Conservation (phyloP, 2,329 filamentous ascomycete genomes). For the Ophiostoma sp. region DNA sequence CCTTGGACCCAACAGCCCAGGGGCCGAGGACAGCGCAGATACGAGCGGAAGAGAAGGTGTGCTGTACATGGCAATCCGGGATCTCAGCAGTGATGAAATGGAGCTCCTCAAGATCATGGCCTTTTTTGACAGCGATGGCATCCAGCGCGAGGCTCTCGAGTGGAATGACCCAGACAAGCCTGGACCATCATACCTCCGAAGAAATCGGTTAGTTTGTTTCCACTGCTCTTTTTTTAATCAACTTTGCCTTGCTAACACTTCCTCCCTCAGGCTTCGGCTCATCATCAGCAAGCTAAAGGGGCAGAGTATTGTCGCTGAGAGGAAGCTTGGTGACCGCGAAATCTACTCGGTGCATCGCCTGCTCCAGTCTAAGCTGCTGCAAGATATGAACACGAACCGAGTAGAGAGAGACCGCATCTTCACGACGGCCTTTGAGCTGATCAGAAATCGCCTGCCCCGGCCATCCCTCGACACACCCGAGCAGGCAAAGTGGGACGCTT, state of each 20-base stretch:
- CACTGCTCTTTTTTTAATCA: not conserved
- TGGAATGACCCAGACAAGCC: constrained; percentile 4
- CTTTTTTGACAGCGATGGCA: constrained; percentile 24
- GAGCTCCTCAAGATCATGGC: constrained; percentile 25
- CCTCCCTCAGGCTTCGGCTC: constrained; percentile 11
- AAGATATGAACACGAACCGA: constrained; percentile 20
- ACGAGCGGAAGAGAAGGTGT: constrained; percentile 12
- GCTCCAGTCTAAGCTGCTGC: constrained; percentile 21
- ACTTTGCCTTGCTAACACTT: not conserved
- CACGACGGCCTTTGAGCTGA: constrained; percentile 22
- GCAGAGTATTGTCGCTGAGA: constrained; percentile 22
- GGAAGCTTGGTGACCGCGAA: constrained; percentile 19
- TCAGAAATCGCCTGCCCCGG: constrained; percentile 23
- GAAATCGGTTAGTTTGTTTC: constrained; percentile 11
- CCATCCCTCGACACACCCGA: constrained; percentile 25
- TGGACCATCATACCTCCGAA: constrained; percentile 18
- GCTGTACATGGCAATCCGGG: constrained; percentile 19
- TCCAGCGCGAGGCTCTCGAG: constrained; percentile 22
- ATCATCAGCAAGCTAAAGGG: constrained; percentile 25
- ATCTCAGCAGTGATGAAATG: constrained; percentile 23
- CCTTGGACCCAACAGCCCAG: not conserved
- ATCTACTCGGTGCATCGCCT: constrained; percentile 24
- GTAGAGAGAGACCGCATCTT: constrained; percentile 23
- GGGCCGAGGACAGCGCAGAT: not conserved
- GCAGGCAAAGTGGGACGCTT: constrained; percentile 10